Conservation (phyloP, 2,329 filamentous ascomycete species). For the Davidsoniella eucalypti region DNA sequence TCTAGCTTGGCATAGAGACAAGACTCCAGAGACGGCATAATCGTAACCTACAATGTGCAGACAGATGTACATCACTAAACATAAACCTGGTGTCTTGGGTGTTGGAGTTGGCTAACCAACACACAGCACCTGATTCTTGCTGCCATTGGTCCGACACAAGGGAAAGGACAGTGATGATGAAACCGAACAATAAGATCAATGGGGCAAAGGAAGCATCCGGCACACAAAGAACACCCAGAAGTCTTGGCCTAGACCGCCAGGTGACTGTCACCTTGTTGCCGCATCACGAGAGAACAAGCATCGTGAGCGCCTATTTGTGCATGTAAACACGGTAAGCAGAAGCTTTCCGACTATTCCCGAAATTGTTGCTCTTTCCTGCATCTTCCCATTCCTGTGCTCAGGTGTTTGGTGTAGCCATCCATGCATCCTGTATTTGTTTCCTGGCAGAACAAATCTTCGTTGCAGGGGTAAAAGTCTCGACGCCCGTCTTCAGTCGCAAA, state of each 20-base stretch:
- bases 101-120: too few species aligned
- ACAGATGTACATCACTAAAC: background rate
- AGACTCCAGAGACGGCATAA: too few species aligned
- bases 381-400: background rate
- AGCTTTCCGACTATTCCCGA: conserved; percentile 5
- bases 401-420: too few species aligned
- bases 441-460: too few species aligned
- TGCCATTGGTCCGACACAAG: background rate
- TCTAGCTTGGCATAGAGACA: too few species aligned
- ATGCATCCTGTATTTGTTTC: too few species aligned
- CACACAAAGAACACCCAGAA: background rate
- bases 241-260: too few species aligned
- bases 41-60: too few species aligned
- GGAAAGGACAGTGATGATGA: too few species aligned
- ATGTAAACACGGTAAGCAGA: background rate
- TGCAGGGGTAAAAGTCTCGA: too few species aligned
- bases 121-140: background rate
- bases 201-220: background rate
- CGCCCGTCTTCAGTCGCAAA: too few species aligned
- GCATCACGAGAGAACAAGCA: background rate
- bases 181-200: background rate
- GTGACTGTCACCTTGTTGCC: background rate
- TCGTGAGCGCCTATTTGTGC: background rate
- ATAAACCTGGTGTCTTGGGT: too few species aligned
- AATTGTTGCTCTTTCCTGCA: conserved; percentile 3